phyloP scores from a whole-genome alignment of 306 rosid species.

The Prunus fruticosa region DNA sequence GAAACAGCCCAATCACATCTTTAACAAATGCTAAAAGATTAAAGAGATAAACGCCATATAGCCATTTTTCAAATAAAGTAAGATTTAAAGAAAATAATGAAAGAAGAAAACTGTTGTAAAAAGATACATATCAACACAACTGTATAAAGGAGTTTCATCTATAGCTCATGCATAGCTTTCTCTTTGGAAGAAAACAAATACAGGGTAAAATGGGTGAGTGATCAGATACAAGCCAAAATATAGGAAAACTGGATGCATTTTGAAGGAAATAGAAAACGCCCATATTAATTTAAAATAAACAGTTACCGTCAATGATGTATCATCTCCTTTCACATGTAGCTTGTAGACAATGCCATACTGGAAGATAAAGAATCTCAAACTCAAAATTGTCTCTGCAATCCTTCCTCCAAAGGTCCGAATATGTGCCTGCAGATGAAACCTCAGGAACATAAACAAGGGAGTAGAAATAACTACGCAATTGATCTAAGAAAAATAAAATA shows the following conservation, averaged over 20 bases:
- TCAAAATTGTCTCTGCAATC: conserved; percentile 78
- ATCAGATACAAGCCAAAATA: not conserved
- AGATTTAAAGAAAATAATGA: not conserved
- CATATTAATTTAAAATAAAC: conserved; percentile 5
- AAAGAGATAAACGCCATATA: no score
- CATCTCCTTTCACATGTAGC: conserved; percentile 52
- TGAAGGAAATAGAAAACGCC: not conserved
- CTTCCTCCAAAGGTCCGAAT: conserved; percentile 73
- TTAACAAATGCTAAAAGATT: no score
- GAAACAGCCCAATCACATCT: no score
- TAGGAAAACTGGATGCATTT: not conserved
- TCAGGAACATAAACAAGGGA: not conserved
- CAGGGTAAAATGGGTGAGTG: not conserved
- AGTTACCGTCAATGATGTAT: conserved; percentile 79
- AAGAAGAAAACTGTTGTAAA: not conserved
- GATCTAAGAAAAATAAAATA: not conserved
- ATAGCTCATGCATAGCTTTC: not conserved
- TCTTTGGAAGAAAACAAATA: not conserved
- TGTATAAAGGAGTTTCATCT: not conserved
- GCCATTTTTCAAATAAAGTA: no score
- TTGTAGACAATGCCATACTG: conserved; percentile 94
- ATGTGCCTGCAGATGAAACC: conserved; percentile 52
- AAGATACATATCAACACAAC: no score
- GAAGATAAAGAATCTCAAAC: conserved; percentile 87
- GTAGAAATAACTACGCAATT: not conserved